These are phyloP conservation scores for Lathyrus oleraceus DNA, from an alignment of 306 rosid species.

Conservation along the genomic window DNA sequence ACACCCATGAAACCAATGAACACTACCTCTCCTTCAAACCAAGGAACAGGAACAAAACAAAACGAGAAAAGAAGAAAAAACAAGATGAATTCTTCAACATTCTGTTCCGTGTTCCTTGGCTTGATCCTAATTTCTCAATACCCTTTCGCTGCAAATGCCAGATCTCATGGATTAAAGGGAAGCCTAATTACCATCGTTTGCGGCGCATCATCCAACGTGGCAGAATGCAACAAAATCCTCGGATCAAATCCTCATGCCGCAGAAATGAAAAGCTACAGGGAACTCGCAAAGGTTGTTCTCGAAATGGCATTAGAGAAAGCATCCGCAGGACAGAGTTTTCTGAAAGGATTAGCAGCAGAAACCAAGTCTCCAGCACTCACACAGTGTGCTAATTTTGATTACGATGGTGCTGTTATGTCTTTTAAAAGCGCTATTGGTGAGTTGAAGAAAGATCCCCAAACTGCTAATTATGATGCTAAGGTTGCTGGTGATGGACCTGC, in stretches of 20 bases:
- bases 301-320: neutral
- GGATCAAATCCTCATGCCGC: neutral
- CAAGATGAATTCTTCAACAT: conserved; percentile 12
- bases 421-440: conserved; percentile 19
- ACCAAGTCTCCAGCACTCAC: neutral
- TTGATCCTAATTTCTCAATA: neutral
- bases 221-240: neutral
- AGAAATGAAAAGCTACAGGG: neutral
- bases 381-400: conserved; percentile 20
- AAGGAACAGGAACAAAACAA: neutral
- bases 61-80: neutral
- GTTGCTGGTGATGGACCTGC: conserved; percentile 23
- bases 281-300: conserved; percentile 1
- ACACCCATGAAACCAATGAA: neutral
- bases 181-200: conserved; percentile 17
- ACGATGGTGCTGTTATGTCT: neutral
- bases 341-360: neutral
- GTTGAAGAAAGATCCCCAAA: conserved; percentile 11
- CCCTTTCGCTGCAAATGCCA: conserved; percentile 10
- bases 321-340: neutral
- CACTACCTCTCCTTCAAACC: neutral
- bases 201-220: neutral
- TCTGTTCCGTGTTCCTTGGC: neutral
- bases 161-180: neutral
- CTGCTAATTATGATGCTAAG: conserved; percentile 41